phyloP scores from a whole-genome alignment of 208 protist genomes.

The Naegleria gruberi region DNA sequence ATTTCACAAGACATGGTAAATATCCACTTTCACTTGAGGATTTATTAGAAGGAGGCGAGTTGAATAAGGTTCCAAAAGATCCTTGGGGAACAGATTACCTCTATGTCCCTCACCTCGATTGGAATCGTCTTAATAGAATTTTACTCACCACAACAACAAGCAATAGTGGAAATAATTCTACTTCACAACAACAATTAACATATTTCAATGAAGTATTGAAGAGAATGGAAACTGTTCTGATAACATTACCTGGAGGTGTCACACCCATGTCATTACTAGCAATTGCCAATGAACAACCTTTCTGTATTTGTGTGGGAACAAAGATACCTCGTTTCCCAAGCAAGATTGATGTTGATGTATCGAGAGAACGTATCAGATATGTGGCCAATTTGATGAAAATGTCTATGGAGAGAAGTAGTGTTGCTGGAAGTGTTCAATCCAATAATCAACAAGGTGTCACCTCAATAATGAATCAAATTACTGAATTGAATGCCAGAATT shows the following conservation, averaged over 20 bases:
- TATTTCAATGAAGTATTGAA: constrained; percentile 16
- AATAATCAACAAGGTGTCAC: neutral
- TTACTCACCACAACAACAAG: neutral
- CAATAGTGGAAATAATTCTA: neutral
- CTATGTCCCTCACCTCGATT: constrained; percentile 22
- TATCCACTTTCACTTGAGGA: constrained; percentile 22
- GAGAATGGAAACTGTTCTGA: neutral
- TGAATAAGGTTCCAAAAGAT: constrained; percentile 21
- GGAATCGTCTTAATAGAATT: neutral
- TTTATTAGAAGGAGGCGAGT: constrained; percentile 16
- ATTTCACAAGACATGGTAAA: constrained; percentile 6
- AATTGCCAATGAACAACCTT: neutral
- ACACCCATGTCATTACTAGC: neutral
- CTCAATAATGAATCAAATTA: neutral
- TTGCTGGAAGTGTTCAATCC: neutral
- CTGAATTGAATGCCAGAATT: neutral
- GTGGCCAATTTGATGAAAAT: constrained; percentile 13
- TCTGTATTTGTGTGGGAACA: constrained; percentile 9
- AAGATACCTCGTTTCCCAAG: constrained; percentile 15
- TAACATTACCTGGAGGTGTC: neutral
- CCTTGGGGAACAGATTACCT: constrained; percentile 25
- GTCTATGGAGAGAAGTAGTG: neutral
- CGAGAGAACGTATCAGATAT: neutral
- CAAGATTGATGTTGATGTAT: neutral
- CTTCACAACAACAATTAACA: neutral